Evolutionary conservation across 73 alveolate genomes (phyloP).

Genomic region (Stentor coeruleus): DNA sequence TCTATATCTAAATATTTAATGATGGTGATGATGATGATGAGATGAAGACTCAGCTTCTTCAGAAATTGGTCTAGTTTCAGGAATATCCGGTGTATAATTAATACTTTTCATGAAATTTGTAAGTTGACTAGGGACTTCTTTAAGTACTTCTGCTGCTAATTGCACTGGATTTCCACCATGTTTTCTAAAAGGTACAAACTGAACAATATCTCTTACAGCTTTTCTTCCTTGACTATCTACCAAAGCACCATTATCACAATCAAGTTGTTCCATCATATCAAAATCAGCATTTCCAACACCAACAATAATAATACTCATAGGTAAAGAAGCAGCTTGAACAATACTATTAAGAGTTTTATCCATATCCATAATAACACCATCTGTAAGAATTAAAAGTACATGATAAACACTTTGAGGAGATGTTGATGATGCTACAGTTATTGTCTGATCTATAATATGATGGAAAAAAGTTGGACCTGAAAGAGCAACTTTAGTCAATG

Average conservation of each 20-base stretch:
- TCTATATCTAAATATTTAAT: too few relatives aligned
- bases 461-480: constrained; percentile 89
- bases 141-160: constrained; percentile 61
- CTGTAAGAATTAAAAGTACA: constrained; percentile 86
- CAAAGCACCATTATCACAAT: constrained; percentile 62
- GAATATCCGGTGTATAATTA: too few relatives aligned
- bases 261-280: constrained; percentile 60
- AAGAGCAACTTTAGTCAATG: constrained; percentile 43
- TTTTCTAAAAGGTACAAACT: constrained; percentile 57
- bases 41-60: too few relatives aligned
- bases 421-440: constrained; percentile 23
- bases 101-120: constrained; percentile 57
- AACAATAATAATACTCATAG: constrained; percentile 68
- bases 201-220: constrained; percentile 69
- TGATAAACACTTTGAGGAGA: constrained; percentile 50
- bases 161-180: background rate
- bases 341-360: constrained; percentile 53
- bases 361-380: constrained; percentile 93
- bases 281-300: constrained; percentile 75
- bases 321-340: constrained; percentile 64
- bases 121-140: constrained; percentile 73
- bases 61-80: too few relatives aligned
- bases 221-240: constrained; percentile 41
- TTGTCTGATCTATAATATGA: constrained; percentile 50
- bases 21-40: too few relatives aligned